These are phyloP conservation scores for Dendrocalamus sinicus DNA, from an alignment of 176 grass and related monocot genomes.

Conservation along the genomic window DNA sequence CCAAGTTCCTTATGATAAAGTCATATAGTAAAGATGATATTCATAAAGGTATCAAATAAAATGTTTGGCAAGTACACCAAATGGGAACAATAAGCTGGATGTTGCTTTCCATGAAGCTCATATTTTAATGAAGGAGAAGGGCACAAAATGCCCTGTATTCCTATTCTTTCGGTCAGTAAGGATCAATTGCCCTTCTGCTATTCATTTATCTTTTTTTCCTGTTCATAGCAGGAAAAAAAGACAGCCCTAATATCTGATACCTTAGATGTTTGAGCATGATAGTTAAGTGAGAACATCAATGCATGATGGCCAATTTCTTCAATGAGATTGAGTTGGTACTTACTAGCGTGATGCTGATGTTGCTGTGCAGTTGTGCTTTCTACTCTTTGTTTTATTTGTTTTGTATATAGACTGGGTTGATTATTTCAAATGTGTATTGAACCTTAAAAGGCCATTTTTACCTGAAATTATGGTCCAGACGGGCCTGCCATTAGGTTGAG, in stretches of 20 bases:
- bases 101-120: too few relatives aligned
- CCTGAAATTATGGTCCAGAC: slow-evolving; percentile 6
- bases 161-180: too few relatives aligned
- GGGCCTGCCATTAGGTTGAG: slow-evolving; percentile 9
- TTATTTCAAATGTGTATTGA: slow-evolving; percentile 17
- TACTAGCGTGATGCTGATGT: neutral
- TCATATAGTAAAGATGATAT: slow-evolving; percentile 91
- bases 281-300: slow-evolving; percentile 16
- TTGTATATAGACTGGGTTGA: neutral
- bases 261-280: slow-evolving; percentile 33
- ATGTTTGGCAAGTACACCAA: too few relatives aligned
- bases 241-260: slow-evolving; percentile 19
- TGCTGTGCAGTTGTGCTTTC: neutral
- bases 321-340: neutral
- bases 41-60: slow-evolving; percentile 67
- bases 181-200: slow-evolving; percentile 10
- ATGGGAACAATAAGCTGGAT: too few relatives aligned
- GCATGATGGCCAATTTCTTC: slow-evolving; percentile 18
- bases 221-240: slow-evolving; percentile 9
- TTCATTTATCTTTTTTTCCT: slow-evolving; percentile 35
- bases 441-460: neutral
- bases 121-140: too few relatives aligned
- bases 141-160: too few relatives aligned
- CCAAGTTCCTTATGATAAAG: slow-evolving; percentile 93
- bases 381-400: slow-evolving; percentile 30